These are phyloP conservation scores for Teratosphaeria zuluensis DNA, from an alignment of 2,329 filamentous ascomycete species.

Conservation along the genomic window DNA sequence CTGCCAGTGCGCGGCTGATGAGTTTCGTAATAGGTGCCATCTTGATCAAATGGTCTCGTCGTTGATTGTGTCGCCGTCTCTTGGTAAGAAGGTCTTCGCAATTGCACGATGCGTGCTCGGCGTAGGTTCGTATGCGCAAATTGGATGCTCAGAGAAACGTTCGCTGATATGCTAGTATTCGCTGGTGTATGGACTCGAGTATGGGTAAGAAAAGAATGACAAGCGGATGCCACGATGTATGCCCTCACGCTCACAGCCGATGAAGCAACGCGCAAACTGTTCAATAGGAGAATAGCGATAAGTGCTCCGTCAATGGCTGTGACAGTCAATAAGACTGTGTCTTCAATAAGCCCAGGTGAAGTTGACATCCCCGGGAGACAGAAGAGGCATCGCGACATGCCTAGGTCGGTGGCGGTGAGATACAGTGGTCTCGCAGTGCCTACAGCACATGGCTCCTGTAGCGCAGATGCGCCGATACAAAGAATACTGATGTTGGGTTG, in stretches of 20 bases:
- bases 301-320: conserved; percentile 15
- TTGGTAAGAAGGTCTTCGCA: neutral
- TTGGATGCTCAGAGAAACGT: neutral
- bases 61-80: neutral
- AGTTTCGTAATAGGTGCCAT: conserved; percentile 4
- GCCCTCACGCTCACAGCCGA: conserved; percentile 3
- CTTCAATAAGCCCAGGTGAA: conserved; percentile 14
- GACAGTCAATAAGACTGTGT: conserved; percentile 17
- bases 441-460: neutral
- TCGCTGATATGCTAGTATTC: neutral
- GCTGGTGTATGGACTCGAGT: neutral
- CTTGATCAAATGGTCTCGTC: neutral
- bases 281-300: conserved; percentile 15
- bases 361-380: conserved; percentile 5
- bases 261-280: neutral
- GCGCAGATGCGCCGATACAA: conserved; percentile 5
- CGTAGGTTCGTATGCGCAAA: neutral
- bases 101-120: neutral
- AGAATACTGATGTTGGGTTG: conserved; percentile 5
- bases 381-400: conserved; percentile 3
- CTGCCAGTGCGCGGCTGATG: neutral
- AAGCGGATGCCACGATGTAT: conserved; percentile 7
- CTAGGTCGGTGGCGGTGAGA: neutral
- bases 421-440: neutral
- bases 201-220: conserved; percentile 5